Evolutionary conservation across 176 grass and related monocot species (phyloP), one percentile per base, ranked within the genome.

Genomic region (Rhynchospora breviuscula): DNA sequence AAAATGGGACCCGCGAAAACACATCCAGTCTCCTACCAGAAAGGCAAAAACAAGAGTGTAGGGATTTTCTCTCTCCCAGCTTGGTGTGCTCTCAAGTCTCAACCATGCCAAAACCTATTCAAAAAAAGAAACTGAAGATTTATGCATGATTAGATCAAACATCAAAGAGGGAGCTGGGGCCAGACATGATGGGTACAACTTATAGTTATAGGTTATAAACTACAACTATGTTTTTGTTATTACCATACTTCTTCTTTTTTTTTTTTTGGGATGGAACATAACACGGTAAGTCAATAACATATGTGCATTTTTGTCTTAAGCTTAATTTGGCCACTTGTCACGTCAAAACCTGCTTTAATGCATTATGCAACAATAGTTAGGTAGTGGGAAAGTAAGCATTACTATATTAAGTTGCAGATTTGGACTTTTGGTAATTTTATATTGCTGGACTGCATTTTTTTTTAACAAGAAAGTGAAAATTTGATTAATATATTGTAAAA

Each of bases 11-110:
- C 79, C n/a, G 52, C 3, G 10, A 3, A 18, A 81, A 49, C 59
- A 25, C 78, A 46, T 81, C 33, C 46, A 63, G 57, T 81, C 31
- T 47, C 80, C 62, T 26, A 82, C 22, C 43, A 53, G 31, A 82
- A 82, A 65, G 80, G 80, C 59, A 82, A 82, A 82, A 21, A 82
- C 62, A 82, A 67, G 80, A 19, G 62, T 54, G 45, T 52, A 67
- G n/a, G 80, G 62, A 66, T 66, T 66, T 48, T 21, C 18, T 67
- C 52, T 67, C 79, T 49, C 51, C 80, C 62, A 82, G 67, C 54
- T 45, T 63, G 23, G 59, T 51, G 79, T 82, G 59, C 65, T 17
- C 21, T 25, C 79, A 82, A 64, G 66, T 17, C 21, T 25, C 79
- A 82, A 64, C 65, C 60, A 82, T 82, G 19, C 6, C 44, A 47